Evolutionary conservation across 2,329 filamentous ascomycete genomes (phyloP).

Genomic region (Daldinia eschscholtzii): DNA sequence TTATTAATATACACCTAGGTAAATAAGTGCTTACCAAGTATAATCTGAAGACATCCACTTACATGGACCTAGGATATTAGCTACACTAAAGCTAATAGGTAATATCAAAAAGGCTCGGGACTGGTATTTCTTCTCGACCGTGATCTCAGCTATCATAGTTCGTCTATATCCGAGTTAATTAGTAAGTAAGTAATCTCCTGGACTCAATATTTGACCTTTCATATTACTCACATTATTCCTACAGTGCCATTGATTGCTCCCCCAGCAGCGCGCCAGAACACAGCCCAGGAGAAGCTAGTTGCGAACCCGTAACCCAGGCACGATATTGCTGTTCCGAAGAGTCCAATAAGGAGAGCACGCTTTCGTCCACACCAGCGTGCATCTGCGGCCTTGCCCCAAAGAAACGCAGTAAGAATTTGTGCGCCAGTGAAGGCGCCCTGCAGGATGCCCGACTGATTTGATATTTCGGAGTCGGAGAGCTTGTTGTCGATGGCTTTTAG

Average conservation of each 20-base stretch:
- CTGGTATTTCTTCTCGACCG: slow-evolving; percentile 62
- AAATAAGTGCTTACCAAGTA: no score
- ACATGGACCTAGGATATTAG: slow-evolving; percentile 61
- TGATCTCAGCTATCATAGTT: slow-evolving; percentile 64
- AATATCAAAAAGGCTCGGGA: slow-evolving; percentile 62
- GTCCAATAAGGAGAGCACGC: slow-evolving; percentile 75
- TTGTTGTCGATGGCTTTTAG: slow-evolving; percentile 74
- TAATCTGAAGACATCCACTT: no score
- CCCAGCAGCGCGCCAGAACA: slow-evolving; percentile 74
- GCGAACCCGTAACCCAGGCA: slow-evolving; percentile 81
- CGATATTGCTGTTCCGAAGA: slow-evolving; percentile 75
- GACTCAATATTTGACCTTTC: neutral
- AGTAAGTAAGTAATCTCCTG: neutral
- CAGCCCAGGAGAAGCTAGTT: slow-evolving; percentile 71
- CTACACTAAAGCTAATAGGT: slow-evolving; percentile 63
- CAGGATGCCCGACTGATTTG: slow-evolving; percentile 76
- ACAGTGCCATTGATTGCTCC: slow-evolving; percentile 67
- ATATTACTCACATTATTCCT: slow-evolving; percentile 59
- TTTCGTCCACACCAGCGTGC: slow-evolving; percentile 73
- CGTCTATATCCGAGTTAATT: slow-evolving; percentile 49
- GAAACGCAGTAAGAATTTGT: slow-evolving; percentile 78
- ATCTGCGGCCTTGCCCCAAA: slow-evolving; percentile 77
- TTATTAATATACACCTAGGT: slow-evolving; percentile 37
- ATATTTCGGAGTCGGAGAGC: slow-evolving; percentile 66
- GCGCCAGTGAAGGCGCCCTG: slow-evolving; percentile 79